Evolutionary conservation across 345 rosid species (phyloP).

Genomic region (Mallotus nudiflorus): DNA sequence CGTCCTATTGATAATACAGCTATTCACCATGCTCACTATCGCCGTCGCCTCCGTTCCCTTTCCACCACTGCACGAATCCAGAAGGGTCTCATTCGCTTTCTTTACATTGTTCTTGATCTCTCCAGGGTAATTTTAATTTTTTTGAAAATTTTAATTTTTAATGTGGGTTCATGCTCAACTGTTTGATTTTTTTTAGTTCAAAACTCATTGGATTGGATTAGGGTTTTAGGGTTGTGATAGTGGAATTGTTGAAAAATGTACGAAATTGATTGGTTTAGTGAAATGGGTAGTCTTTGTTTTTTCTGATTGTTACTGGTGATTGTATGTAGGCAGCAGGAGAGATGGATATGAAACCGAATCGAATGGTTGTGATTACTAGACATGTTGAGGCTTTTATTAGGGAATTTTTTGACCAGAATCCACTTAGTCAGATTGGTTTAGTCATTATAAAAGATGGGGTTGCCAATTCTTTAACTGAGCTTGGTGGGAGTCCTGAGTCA

Average conservation of each 20-base stretch:
- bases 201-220: no score
- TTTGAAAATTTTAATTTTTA: no score
- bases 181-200: no score
- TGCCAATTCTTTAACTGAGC: constrained; percentile 76
- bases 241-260: no score
- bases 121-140: constrained; percentile 50
- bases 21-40: constrained; percentile 67
- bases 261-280: no score
- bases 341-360: constrained; percentile 70
- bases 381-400: constrained; percentile 77
- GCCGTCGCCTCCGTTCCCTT: constrained; percentile 70
- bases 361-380: constrained; percentile 73
- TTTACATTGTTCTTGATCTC: constrained; percentile 80
- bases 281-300: neutral
- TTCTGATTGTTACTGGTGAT: neutral
- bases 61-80: constrained; percentile 71
- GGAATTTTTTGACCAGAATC: constrained; percentile 94
- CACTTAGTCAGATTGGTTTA: constrained; percentile 81
- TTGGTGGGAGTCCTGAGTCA: constrained; percentile 94
- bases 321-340: constrained; percentile 74
- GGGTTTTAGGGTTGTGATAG: no score
- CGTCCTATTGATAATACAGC: constrained; percentile 70
- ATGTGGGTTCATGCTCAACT: no score
- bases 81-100: constrained; percentile 90
- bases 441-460: constrained; percentile 78